Evolutionary conservation across 2,329 filamentous ascomycete species (phyloP), one percentile per base, ranked within the genome.

Genomic region (Microsporum audouinii): DNA sequence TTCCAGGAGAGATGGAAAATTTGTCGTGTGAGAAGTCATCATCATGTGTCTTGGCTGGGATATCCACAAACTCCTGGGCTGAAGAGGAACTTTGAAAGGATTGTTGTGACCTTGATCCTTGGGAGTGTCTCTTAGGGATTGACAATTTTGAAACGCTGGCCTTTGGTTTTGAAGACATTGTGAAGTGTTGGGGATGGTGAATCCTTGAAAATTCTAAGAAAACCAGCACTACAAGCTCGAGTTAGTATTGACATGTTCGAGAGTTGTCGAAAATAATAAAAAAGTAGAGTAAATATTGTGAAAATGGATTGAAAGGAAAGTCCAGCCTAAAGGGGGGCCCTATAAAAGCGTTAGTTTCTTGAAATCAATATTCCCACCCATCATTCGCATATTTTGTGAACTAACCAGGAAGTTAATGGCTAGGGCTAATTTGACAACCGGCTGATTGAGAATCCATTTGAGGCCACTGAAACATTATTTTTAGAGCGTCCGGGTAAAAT

Each of bases 1-100:
- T 61, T 3, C 68, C 73, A 66, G 74, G 75, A 68, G 71, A 74
- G 63, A 75, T 70, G 63, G 74, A 74, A 65, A 74, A 74, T 64
- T 66, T 71, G 69, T 75, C 73, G 67, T 70, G 73, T 60, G 72
- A 72, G 63, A 75, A 68, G 62, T 76, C 74, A 73, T 75, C 71
- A 74, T 76, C 74, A 71, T 74, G 73, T 65, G 68, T 67, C 68
- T 71, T 72, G 65, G 74, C 71, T 67, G 70, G 65, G 68, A 74
- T 68, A 66, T 71, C 73, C 68, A 72, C 68, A 56, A 72, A 66
- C 68, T 72, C 73, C 67, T 70, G 72, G 61, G 71, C 64, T 65
- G 72, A 65, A 66, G 71, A 67, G 64, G 63, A 67, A 58, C 72
- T 71, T 68, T 72, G 74, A 63, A 71, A 64, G 57, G 27, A 49